phyloP scores from a whole-genome alignment of 2,329 filamentous ascomycete species.

The Aspergillus felis region DNA sequence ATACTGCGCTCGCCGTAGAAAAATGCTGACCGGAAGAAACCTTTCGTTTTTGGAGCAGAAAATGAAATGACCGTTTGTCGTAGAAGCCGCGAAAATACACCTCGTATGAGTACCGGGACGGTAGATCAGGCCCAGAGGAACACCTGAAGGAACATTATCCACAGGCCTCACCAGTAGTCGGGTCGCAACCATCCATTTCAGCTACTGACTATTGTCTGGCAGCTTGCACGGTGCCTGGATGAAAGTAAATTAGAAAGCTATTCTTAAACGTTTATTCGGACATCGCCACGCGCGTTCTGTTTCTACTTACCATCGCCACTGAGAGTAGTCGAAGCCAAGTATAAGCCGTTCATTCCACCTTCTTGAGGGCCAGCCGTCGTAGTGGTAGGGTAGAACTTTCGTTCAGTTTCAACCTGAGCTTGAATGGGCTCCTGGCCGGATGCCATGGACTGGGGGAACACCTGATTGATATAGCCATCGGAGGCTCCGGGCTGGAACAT shows the following conservation, averaged over 20 bases:
- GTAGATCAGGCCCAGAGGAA: background rate
- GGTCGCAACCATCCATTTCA: slow-evolving; percentile 53
- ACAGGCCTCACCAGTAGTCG: slow-evolving; percentile 67
- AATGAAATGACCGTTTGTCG: slow-evolving; percentile 4
- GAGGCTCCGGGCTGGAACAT: slow-evolving; percentile 73
- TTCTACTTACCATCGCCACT: slow-evolving; percentile 43
- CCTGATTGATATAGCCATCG: slow-evolving; percentile 60
- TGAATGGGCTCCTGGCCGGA: slow-evolving; percentile 68
- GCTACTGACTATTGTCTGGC: slow-evolving; percentile 48
- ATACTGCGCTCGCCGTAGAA: slow-evolving; percentile 28
- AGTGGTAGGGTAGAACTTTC: slow-evolving; percentile 49
- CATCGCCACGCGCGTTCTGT: background rate
- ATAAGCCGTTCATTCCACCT: slow-evolving; percentile 45
- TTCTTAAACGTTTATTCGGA: background rate
- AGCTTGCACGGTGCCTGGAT: slow-evolving; percentile 52
- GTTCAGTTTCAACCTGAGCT: slow-evolving; percentile 58
- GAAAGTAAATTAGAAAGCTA: slow-evolving; percentile 21
- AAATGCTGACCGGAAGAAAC: slow-evolving; percentile 20
- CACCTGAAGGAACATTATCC: slow-evolving; percentile 62
- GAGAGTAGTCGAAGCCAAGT: slow-evolving; percentile 45
- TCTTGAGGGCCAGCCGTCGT: slow-evolving; percentile 38
- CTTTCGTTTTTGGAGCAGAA: slow-evolving; percentile 11
- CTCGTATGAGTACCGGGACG: background rate
- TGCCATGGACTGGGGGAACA: slow-evolving; percentile 62
- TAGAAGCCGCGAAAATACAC: background rate